Evolutionary conservation across 2,329 filamentous ascomycete species (phyloP), one percentile per base, ranked within the genome.

Genomic region (Beauveria rudraprayagi): DNA sequence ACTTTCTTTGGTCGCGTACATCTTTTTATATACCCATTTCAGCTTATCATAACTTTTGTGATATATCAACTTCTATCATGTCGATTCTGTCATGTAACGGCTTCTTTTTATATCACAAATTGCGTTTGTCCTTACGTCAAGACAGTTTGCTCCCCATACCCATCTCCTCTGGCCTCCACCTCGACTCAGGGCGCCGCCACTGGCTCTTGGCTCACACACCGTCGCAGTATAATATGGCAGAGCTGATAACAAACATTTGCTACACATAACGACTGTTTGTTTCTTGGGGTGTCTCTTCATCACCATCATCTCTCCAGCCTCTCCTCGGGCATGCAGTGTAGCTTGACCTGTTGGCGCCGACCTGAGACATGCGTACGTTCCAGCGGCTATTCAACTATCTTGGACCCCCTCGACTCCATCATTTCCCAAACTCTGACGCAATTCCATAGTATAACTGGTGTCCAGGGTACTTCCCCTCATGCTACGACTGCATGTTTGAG

Each of bases 311-410:
- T 34, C 16, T 5, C 17, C 10, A 22, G 7, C 28, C 9, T 30
- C 56, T 41, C 30, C 22, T 26, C 3, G 14, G n/a, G 8, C 19
- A 47, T 60, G 48, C 48, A 24, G 48, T 44, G 48, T 37, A 60
- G 56, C 48, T 53, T 53, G 56, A 60, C 56, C 14, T 40, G 56
- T 60, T 48, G 56, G 17, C 24, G 16, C n/a, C 14, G 5, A 52
- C 48, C 46, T 60, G 56, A 52, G 47, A 60, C 47, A 44, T 37
- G 48, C 56, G 40, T 17, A 19, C 19, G 26, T 19, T 17, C 44
- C 30, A 50, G 46, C 14, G 34, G 34, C 34, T 30, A 44, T 19
- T 48, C 17, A 16, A 57, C 50, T 28, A 48, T 10, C 17, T 11
- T 17, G 34, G 34, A 37, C 22, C 43, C 22, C 41, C 24, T n/a